Base-by-base conservation (phyloP, 2,329 filamentous ascomycete genomes). In the Venturia pyrina region DNA sequence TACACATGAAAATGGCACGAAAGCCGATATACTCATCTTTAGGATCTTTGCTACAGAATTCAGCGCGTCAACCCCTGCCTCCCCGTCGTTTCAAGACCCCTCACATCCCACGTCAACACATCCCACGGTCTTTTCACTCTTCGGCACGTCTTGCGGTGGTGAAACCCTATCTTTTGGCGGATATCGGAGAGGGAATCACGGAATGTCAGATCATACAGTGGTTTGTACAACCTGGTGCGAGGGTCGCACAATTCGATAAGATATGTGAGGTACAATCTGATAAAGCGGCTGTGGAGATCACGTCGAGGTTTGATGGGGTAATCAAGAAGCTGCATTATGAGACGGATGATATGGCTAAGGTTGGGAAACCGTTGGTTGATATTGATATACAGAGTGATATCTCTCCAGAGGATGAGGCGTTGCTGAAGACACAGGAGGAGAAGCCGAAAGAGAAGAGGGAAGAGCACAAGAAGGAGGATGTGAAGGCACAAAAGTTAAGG, bases 171-270 rank as follows among this genome's bases (percentile, higher is more conserved):
- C 73, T 93, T 50, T 78, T 96, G 67, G 90, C 91, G 68, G 91
- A 96, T 73, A 95, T 96, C 76, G 91, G 91, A 63, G 91, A 96
- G 82, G 89, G 89, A 65, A 99, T 98, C 73, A 93, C 95, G 75
- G 95, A 99, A 79, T 96, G 95, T 74, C 95, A 99, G 78, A 91
- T 99, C 73, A 98, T 98, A 73, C 95, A 99, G 81, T 99, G 95
- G 95, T 99, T 98, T 76, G 93, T 99, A 70, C 89, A 97, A 78
- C 92, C 96, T 62, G 93, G 93, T 67, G 95, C 95, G 44, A 88
- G 90, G 66, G 93, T 99, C 71, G 93, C 99, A 80, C 93, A 99
- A 80, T 99, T 96, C 84, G 95, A 96, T 71, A 95, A 93, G 67
- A 84, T 99, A 60, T 99, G 95, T 79, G 95, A 99, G 79, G 96